Base-by-base conservation (phyloP, 2,329 filamentous ascomycete species). In the Diaporthe helianthi region DNA sequence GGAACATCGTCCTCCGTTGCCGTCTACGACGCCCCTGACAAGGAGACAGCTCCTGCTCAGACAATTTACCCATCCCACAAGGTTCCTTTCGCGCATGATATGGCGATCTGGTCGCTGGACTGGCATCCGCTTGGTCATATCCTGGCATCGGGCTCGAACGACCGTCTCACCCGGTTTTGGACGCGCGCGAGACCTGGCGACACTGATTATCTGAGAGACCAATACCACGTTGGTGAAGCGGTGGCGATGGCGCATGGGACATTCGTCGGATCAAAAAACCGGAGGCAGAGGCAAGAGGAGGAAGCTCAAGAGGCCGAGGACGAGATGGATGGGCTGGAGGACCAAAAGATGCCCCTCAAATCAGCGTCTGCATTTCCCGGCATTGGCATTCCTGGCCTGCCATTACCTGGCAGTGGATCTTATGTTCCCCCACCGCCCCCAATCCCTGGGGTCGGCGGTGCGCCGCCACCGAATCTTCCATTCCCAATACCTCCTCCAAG, bases 111-210 rank as follows among this genome's bases (percentile, higher is more conserved):
- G 96, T 97, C 94, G 22, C 87, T 99, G 61, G 94, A 98, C 82
- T 99, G 96, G 94, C 96, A 99, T 78, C 96, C 96, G 0, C 86
- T 98, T 0, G 96, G 96, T 33, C 96, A 99, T 77, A 95, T 99
- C 72, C 87, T 99, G 9, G 94, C 94, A 0, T 97, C 95, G 2
- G 96, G 96, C 15, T 97, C 94, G 13, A 98, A 99, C 79, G 96
- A 99, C 79, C 91, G 96, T 49, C 94, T 97, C 71, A 98, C 96
- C 2, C 90, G 96, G 58, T 99, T 99, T 83, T 99, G 96, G 96
- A 94, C 94, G 4, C 90, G 96, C 51, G 89, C 93, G 19, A 86
- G 96, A 58, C 96, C 96, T 1, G 96, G 96, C 60, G 95, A 98
- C 74, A 87, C 86, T n/a, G 90, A 92, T 65, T 92, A 92, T 75